Base-by-base conservation (phyloP, 2,329 filamentous ascomycete genomes). In the Cladosporium colombiae region DNA sequence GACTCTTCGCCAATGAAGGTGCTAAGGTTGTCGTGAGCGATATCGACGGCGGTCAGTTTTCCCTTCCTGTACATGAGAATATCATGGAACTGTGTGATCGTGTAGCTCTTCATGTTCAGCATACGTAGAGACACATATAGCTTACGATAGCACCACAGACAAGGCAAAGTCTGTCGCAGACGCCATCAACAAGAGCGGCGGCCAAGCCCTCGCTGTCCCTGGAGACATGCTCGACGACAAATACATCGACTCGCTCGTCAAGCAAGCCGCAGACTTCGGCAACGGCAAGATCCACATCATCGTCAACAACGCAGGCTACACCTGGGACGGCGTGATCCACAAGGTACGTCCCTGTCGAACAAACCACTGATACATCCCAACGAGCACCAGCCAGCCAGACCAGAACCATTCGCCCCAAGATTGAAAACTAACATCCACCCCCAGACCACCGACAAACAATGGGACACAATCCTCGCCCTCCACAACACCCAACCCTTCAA, bases 321-420 rank as follows among this genome's bases (percentile, higher is more conserved):
- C 93, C 0, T 96, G 92, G 91, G 93, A 97, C 77, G 93, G 90
- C 7, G 92, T 96, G 46, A 92, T 96, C 70, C 91, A 96, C 83
- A 96, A 95, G 80, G 84, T 85, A 70, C 21, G 55, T 8, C 3
- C n/a, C 40, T 29, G n/a, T n/a, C n/a, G n/a, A n/a, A n/a, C n/a
- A n/a, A n/a, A n/a, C n/a, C n/a, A n/a, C n/a, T n/a, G n/a, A n/a
- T n/a, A n/a, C n/a, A n/a, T n/a, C n/a, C n/a, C n/a, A n/a, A n/a
- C n/a, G n/a, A n/a, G n/a, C n/a, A n/a, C n/a, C n/a, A n/a, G n/a
- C n/a, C n/a, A n/a, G n/a, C n/a, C n/a, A n/a, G n/a, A n/a, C n/a
- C n/a, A n/a, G n/a, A n/a, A n/a, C n/a, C n/a, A n/a, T n/a, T n/a
- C n/a, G n/a, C n/a, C n/a, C n/a, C n/a, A n/a, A n/a, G n/a, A n/a